phyloP scores from a whole-genome alignment of 202 grass and related monocot genomes.

The Alloteropsis angusta region DNA sequence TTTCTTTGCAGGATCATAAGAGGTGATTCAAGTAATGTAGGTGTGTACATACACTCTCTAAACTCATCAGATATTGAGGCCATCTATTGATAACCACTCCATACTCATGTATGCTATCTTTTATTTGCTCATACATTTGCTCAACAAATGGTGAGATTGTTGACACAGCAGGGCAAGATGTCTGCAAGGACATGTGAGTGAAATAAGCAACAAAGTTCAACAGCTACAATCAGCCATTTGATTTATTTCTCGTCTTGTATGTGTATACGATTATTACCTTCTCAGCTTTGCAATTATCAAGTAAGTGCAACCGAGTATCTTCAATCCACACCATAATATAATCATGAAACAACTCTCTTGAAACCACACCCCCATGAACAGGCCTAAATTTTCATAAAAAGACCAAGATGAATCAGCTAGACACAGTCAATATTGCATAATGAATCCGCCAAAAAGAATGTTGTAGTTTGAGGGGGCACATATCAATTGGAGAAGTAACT shows the following conservation, averaged over 20 bases:
- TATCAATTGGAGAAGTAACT: slow-evolving; percentile 1
- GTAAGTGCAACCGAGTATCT: slow-evolving; percentile 77
- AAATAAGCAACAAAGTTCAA: slow-evolving; percentile 29
- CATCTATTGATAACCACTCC: slow-evolving; percentile 93
- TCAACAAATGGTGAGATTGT: slow-evolving; percentile 69
- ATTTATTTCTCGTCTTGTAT: slow-evolving; percentile 5
- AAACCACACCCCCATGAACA: slow-evolving; percentile 78
- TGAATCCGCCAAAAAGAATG: not conserved
- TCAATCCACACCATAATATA: slow-evolving; percentile 91
- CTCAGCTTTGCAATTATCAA: slow-evolving; percentile 87
- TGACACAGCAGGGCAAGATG: slow-evolving; percentile 40
- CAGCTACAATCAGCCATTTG: not conserved
- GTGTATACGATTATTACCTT: slow-evolving; percentile 46
- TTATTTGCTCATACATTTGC: slow-evolving; percentile 82
- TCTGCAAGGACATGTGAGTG: slow-evolving; percentile 37
- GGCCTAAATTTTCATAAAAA: slow-evolving; percentile 36
- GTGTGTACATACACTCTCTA: slow-evolving; percentile 62
- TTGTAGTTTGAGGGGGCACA: not conserved
- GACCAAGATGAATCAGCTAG: slow-evolving; percentile 5
- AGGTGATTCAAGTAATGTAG: slow-evolving; percentile 13
- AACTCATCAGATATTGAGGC: slow-evolving; percentile 79
- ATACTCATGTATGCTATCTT: slow-evolving; percentile 72
- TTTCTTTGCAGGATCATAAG: not conserved
- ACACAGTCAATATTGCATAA: slow-evolving; percentile 1
- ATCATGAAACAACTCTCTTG: slow-evolving; percentile 80